These are phyloP conservation scores for Hymenoscyphus infarciens DNA, from an alignment of 2,329 filamentous ascomycete genomes.

Conservation along the genomic window DNA sequence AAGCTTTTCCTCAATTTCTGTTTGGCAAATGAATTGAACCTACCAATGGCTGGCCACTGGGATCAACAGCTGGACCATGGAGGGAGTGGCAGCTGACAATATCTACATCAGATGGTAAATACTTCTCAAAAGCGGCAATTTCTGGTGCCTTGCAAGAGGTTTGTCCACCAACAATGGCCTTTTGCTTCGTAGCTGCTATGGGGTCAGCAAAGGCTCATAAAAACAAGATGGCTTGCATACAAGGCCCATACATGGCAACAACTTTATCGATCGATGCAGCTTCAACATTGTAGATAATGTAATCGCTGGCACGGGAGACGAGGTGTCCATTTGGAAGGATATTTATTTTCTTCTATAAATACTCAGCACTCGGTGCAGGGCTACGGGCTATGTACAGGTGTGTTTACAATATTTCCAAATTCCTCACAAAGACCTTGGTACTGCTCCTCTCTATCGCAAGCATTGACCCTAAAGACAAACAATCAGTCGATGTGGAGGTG, in stretches of 20 bases:
- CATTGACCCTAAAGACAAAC: conserved; percentile 68
- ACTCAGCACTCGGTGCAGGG: conserved; percentile 37
- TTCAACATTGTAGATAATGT: conserved; percentile 98
- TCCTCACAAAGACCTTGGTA: conserved; percentile 76
- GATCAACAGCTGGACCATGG: conserved; percentile 87
- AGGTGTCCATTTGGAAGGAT: conserved; percentile 93
- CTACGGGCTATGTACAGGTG: conserved; percentile 38
- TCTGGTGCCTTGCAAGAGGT: conserved; percentile 98
- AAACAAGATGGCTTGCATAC: conserved; percentile 52
- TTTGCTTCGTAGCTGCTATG: conserved; percentile 78
- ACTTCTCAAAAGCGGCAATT: conserved; percentile 85
- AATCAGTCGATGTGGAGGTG: conserved; percentile 31
- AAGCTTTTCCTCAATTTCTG: background rate
- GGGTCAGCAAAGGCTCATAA: conserved; percentile 17
- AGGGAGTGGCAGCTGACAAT: conserved; percentile 96
- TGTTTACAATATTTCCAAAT: conserved; percentile 81
- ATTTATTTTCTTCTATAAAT: conserved; percentile 71
- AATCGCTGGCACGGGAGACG: conserved; percentile 94
- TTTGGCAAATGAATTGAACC: conserved; percentile 5
- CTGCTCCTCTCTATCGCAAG: conserved; percentile 89
- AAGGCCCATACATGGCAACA: conserved; percentile 85
- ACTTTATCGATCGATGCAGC: conserved; percentile 85
- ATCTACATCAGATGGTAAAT: conserved; percentile 83
- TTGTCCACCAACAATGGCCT: conserved; percentile 93
- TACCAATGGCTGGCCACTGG: conserved; percentile 84